Base-by-base conservation (phyloP, 2,329 filamentous ascomycete species). In the Colletotrichum spaethianum region DNA sequence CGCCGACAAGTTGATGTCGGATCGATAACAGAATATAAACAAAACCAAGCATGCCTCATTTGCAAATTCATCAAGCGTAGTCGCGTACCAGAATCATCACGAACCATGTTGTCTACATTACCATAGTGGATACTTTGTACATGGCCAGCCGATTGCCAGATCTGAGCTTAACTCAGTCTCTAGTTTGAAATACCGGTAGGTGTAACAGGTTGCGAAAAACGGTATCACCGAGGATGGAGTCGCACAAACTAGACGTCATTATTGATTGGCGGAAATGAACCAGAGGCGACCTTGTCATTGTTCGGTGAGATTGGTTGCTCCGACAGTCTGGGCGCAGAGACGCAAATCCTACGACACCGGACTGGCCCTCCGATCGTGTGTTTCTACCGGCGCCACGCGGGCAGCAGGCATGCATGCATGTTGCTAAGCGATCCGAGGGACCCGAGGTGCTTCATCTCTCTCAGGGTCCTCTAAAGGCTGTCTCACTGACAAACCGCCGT, bases 371-470 rank as follows among this genome's bases (percentile, higher is more conserved):
- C 50, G 48, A 9, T 38, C 20, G 26, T 33, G 26, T 33, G 23
- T 42, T 33, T 36, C 9, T 7, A 50, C 38, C 5, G 18, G 40
- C 59, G 56, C 63, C 63, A 71, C 68, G 68, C 68, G 68, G 26
- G 63, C 20, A 46, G 57, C 50, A 63, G 56, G 63, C 63, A 71
- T 67, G 50, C 23, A 14, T 23, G n/a, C 18, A 23, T 42, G 57
- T 44, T 55, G 36, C 26, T 26, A 36, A 44, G 55, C 38, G 67
- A 67, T 42, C 63, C 67, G 67, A 66, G 53, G 36, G 48, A 65
- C 53, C 53, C 68, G 59, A 60, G n/a, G 52, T 20, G 28, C 33
- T 23, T 36, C 20, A n/a, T 52, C 33, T 33, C n/a, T 40, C 40
- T 28, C 44, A 28, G 61, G 31, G 40, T 48, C 33, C 14, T 23